Conservation (phyloP, 2,329 filamentous ascomycete genomes). For the Ilyonectria robusta region DNA sequence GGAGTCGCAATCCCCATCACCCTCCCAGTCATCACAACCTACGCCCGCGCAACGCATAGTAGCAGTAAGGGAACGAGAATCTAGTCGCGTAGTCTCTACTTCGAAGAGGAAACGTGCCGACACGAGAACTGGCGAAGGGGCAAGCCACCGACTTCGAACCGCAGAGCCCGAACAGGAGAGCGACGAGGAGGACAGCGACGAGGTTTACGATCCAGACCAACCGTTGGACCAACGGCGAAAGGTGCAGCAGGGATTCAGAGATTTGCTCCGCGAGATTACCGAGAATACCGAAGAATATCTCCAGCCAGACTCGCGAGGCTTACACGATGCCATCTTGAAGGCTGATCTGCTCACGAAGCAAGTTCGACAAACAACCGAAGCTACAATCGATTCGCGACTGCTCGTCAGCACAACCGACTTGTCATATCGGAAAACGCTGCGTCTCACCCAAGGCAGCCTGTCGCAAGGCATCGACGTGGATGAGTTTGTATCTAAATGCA, state of each 20-base stretch:
- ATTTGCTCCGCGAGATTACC: conserved; percentile 70
- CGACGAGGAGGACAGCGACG: conserved; percentile 43
- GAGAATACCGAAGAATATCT: conserved; percentile 84
- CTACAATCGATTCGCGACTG: conserved; percentile 89
- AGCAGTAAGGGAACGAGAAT: conserved; percentile 46
- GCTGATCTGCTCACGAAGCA: conserved; percentile 76
- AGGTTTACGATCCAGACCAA: conserved; percentile 87
- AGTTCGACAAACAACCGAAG: conserved; percentile 91
- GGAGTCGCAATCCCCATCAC: conserved; percentile 41
- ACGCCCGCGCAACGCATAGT: conserved; percentile 41
- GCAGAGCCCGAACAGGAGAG: conserved; percentile 40
- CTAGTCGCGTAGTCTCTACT: conserved; percentile 40
- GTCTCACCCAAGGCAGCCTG: conserved; percentile 79
- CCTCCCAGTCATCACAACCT: conserved; percentile 37
- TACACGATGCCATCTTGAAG: conserved; percentile 75
- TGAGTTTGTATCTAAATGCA: conserved; percentile 91
- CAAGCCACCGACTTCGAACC: conserved; percentile 46
- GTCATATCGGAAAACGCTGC: conserved; percentile 82
- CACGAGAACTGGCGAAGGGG: conserved; percentile 40
- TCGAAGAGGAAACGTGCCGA: conserved; percentile 53
- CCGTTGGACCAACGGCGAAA: conserved; percentile 79
- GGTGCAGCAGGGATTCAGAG: conserved; percentile 78
- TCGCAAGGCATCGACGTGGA: conserved; percentile 88
- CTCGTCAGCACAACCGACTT: conserved; percentile 86
- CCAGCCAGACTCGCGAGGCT: conserved; percentile 73